phyloP scores from a whole-genome alignment of 2,329 filamentous ascomycete species.

The Fusarium zealandicum region DNA sequence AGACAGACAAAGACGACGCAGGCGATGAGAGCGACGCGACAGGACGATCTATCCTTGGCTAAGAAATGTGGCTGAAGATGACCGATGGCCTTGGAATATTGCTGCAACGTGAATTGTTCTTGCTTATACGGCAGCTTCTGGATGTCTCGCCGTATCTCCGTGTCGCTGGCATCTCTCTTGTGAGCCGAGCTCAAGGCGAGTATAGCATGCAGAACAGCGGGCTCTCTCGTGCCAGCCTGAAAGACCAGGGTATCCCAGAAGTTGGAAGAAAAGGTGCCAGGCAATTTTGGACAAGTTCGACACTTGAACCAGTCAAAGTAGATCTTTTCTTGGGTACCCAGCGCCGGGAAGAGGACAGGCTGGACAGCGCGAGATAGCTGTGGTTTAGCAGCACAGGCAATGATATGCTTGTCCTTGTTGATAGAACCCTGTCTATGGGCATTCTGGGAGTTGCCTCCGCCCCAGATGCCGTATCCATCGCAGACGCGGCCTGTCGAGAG shows the following conservation, averaged over 20 bases:
- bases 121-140: slow-evolving; percentile 10
- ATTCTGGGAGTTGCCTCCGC: slow-evolving; percentile 10
- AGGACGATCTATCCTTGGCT: slow-evolving; percentile 37
- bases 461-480: slow-evolving; percentile 35
- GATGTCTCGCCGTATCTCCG: slow-evolving; percentile 3
- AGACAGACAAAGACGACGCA: slow-evolving; percentile 31
- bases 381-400: neutral
- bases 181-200: slow-evolving; percentile 50
- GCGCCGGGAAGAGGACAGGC: neutral
- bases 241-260: slow-evolving; percentile 51
- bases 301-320: slow-evolving; percentile 45
- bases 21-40: slow-evolving; percentile 49
- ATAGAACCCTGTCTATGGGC: slow-evolving; percentile 1
- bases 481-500: slow-evolving; percentile 28
- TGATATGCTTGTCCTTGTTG: neutral
- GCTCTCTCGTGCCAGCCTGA: slow-evolving; percentile 47
- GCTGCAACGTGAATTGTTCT: slow-evolving; percentile 39
- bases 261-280: slow-evolving; percentile 45
- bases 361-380: slow-evolving; percentile 1
- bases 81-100: slow-evolving; percentile 50
- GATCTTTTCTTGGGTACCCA: slow-evolving; percentile 17
- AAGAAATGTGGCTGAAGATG: slow-evolving; percentile 47
- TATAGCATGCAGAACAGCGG: slow-evolving; percentile 50
- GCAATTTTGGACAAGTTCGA: slow-evolving; percentile 48
- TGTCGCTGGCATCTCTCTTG: slow-evolving; percentile 20